Percentiles rank a stretch among this genome's conserved stretches.
Evolutionary conservation across 2,329 filamentous ascomycete genomes (phyloP).

Genomic region (Graphilbum ipis-grandicollis): DNA sequence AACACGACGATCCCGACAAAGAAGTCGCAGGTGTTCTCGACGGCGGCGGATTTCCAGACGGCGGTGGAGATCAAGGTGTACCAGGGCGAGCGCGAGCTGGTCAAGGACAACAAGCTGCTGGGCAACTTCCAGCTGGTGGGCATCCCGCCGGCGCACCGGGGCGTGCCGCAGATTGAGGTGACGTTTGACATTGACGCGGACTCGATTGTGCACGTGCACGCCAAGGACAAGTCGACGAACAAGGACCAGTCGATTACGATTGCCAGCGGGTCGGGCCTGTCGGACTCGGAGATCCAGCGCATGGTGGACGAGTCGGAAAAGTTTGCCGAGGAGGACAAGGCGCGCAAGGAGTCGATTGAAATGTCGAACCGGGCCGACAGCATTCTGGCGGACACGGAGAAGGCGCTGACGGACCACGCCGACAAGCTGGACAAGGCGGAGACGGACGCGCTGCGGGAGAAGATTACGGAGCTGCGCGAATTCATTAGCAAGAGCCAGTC

Average conservation of each 20-base stretch:
- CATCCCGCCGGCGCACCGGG: constrained; percentile 88
- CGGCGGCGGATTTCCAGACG: constrained; percentile 93
- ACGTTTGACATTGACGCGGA: constrained; percentile 98
- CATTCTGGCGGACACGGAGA: constrained; percentile 94
- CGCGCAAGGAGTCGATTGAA: constrained; percentile 90
- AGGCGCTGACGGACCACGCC: constrained; percentile 90
- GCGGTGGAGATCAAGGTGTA: constrained; percentile 99
- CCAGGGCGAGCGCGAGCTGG: constrained; percentile 98
- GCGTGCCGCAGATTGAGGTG: constrained; percentile 92
- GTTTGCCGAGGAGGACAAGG: constrained; percentile 88
- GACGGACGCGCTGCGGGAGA: constrained; percentile 83
- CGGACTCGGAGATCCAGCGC: constrained; percentile 81
- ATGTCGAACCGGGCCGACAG: constrained; percentile 93
- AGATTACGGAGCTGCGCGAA: constrained; percentile 73
- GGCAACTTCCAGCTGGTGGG: constrained; percentile 99
- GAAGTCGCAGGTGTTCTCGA: constrained; percentile 98
- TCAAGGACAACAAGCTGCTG: constrained; percentile 94
- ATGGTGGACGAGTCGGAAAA: constrained; percentile 98
- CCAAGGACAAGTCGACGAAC: constrained; percentile 98
- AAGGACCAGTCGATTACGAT: constrained; percentile 99
- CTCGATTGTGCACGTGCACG: constrained; percentile 93
- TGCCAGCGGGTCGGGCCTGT: constrained; percentile 91
- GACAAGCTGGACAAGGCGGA: constrained; percentile 95
- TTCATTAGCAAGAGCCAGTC: constrained; percentile 88
- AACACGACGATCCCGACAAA: constrained; percentile 99